A percentile compares a stretch with the other conserved stretches of the same genome.
Evolutionary conservation across 75 land plant species (phyloP).

Genomic region (Isoetes taiwanensis): DNA sequence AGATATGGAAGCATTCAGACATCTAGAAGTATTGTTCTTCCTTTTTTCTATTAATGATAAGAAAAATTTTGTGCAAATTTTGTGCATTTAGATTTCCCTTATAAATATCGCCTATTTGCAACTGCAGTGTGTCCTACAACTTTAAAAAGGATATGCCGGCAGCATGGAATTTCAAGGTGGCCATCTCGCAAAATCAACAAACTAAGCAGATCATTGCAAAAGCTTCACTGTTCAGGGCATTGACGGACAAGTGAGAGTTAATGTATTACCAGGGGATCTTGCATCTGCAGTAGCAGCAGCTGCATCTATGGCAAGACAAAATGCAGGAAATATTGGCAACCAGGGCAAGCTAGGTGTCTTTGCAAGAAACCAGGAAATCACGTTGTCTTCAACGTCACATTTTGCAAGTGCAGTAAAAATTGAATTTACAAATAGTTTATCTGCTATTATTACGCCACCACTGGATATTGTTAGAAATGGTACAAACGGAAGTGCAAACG

Average conservation of each 20-base stretch:
- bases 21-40: too few species aligned
- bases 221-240: conserved; percentile 25
- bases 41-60: too few species aligned
- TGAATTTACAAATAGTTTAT: not conserved
- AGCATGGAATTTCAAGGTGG: not conserved
- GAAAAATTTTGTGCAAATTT: too few species aligned
- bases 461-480: too few species aligned
- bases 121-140: conserved; percentile 7
- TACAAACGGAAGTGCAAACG: too few species aligned
- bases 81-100: too few species aligned
- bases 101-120: too few species aligned
- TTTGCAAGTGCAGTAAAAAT: not conserved
- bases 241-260: conserved; percentile 43
- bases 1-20: too few species aligned
- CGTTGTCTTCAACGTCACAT: not conserved
- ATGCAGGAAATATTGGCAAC: conserved; percentile 8
- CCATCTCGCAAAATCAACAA: conserved; percentile 6
- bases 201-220: not conserved
- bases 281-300: conserved; percentile 38
- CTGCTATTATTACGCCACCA: conserved; percentile 5
- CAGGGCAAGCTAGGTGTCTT: not conserved
- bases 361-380: not conserved
- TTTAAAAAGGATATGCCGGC: not conserved
- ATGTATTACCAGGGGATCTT: conserved; percentile 28
- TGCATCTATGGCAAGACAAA: not conserved